Conservation (phyloP, 2,329 filamentous ascomycete genomes). For the Aspergillus sergii region DNA sequence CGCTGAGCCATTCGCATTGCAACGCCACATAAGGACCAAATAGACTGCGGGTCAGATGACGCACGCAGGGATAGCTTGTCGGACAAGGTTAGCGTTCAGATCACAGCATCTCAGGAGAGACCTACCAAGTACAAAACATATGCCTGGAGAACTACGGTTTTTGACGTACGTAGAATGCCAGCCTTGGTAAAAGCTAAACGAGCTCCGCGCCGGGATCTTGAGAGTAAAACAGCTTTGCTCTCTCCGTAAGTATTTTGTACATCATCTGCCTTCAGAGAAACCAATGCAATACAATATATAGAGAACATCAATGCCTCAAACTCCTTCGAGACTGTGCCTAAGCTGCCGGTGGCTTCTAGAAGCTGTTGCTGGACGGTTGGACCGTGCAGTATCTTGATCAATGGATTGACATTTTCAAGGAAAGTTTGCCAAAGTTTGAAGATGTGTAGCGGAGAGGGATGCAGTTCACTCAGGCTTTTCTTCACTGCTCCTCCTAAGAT, state of each 20-base stretch:
- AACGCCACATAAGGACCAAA: slow-evolving; percentile 55
- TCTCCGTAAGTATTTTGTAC: slow-evolving; percentile 45
- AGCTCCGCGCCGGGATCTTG: slow-evolving; percentile 45
- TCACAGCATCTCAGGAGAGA: not conserved
- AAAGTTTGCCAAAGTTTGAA: slow-evolving; percentile 65
- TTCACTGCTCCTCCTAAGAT: not conserved
- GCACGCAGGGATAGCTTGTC: slow-evolving; percentile 35
- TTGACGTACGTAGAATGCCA: slow-evolving; percentile 46
- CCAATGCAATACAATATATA: slow-evolving; percentile 62
- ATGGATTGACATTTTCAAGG: slow-evolving; percentile 68
- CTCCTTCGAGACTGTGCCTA: slow-evolving; percentile 56
- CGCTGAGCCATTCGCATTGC: slow-evolving; percentile 51
- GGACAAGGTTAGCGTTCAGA: not conserved
- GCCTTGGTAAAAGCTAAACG: slow-evolving; percentile 37
- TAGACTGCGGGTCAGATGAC: slow-evolving; percentile 50
- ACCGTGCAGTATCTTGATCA: slow-evolving; percentile 68
- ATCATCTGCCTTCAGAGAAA: slow-evolving; percentile 59
- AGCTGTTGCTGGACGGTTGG: slow-evolving; percentile 66
- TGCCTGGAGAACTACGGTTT: slow-evolving; percentile 50
- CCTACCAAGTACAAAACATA: slow-evolving; percentile 49
- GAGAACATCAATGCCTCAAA: slow-evolving; percentile 69
- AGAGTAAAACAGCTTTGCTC: slow-evolving; percentile 31
- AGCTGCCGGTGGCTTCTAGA: slow-evolving; percentile 61
- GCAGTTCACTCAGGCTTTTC: slow-evolving; percentile 11
- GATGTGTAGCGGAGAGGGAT: slow-evolving; percentile 28